phyloP scores from a whole-genome alignment of 495 filamentous ascomycete species.

The Aspergillus nanangensis region DNA sequence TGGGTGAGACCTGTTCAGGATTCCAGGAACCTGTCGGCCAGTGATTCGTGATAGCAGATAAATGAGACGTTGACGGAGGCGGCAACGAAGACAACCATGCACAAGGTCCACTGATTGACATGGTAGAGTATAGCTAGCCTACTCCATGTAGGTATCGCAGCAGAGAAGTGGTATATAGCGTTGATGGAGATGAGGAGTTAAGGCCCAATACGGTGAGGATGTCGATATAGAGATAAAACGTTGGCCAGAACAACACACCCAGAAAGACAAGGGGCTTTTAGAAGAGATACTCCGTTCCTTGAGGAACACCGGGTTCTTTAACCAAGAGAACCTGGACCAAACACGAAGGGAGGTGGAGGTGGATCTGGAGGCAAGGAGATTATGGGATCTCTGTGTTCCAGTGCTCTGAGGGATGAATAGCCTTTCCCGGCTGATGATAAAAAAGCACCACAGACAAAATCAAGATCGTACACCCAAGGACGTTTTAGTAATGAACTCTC shows the following conservation, averaged over 20 bases:
- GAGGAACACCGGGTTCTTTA: constrained; percentile 23
- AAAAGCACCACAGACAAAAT: background rate
- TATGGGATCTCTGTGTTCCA: background rate
- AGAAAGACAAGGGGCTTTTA: constrained; percentile 34
- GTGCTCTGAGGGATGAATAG: background rate
- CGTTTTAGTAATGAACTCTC: constrained; percentile 7
- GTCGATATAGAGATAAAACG: constrained; percentile 2
- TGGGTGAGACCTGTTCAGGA: constrained; percentile 23
- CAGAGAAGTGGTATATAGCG: background rate
- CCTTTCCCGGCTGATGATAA: background rate
- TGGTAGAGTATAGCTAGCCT: constrained; percentile 21
- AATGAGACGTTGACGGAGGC: constrained; percentile 29
- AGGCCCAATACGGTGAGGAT: background rate
- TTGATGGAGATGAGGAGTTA: background rate
- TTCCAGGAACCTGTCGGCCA: constrained; percentile 29
- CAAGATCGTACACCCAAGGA: background rate
- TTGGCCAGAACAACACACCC: constrained; percentile 7
- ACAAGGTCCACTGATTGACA: constrained; percentile 42
- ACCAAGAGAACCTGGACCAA: background rate
- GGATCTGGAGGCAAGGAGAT: background rate
- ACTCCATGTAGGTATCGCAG: constrained; percentile 14
- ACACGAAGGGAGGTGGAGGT: constrained; percentile 2
- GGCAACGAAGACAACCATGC: constrained; percentile 38
- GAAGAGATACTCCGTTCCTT: constrained; percentile 26
- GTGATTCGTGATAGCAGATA: constrained; percentile 32